A percentile compares a stretch with the other conserved stretches of the same genome.
Evolutionary conservation across 225 moss, liverwort and hornwort genomes (phyloP).

Genomic region (Sphagnum contortum): DNA sequence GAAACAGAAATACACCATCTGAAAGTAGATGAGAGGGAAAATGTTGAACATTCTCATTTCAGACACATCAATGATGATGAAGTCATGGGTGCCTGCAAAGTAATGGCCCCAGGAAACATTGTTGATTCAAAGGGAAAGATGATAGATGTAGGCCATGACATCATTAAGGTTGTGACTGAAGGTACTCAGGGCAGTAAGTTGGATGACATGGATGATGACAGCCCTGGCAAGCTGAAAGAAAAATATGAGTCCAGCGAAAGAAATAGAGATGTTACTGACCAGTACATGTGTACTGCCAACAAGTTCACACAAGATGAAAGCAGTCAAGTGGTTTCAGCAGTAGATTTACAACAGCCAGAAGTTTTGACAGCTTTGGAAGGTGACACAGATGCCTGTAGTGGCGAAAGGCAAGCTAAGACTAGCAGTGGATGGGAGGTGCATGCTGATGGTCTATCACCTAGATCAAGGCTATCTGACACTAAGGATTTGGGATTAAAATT

Average conservation of each 20-base stretch:
- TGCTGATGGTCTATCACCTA: too few species aligned
- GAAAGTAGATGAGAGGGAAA: conserved; percentile 1
- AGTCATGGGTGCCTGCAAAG: conserved; percentile 5
- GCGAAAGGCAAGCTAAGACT: too few species aligned
- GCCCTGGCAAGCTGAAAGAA: too few species aligned
- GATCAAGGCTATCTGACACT: too few species aligned
- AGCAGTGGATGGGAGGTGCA: too few species aligned
- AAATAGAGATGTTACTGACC: not conserved
- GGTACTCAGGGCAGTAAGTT: not conserved
- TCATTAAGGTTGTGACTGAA: not conserved
- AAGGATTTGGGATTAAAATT: too few species aligned
- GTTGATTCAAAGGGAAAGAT: not conserved
- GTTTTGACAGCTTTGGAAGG: not conserved
- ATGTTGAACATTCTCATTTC: not conserved
- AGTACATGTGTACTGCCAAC: too few species aligned
- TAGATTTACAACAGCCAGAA: too few species aligned
- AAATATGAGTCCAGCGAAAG: conserved; percentile 4
- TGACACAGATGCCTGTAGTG: too few species aligned
- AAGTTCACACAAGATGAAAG: too few species aligned
- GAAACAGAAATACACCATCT: too few species aligned
- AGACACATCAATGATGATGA: not conserved
- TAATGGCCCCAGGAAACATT: conserved; percentile 5
- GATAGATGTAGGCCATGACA: not conserved
- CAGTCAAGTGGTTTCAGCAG: too few species aligned
- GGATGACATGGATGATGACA: not conserved